Base-by-base conservation (phyloP, 2,329 filamentous ascomycete species). In the Trichoderma guizhouense region DNA sequence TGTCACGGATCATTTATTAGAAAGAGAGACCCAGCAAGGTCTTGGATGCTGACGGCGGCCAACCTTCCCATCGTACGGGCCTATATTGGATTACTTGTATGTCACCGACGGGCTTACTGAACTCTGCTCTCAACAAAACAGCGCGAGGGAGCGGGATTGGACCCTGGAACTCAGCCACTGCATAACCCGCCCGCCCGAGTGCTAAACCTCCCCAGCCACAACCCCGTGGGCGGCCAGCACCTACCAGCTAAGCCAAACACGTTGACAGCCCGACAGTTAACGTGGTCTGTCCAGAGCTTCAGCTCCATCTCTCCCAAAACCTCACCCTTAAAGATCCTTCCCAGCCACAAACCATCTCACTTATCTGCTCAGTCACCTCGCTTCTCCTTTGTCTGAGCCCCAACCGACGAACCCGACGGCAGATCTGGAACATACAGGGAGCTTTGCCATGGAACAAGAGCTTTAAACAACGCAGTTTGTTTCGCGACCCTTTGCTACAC, bases 361-460 rank as follows among this genome's bases (percentile, higher is more conserved):
- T 43, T 64, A 15, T 39, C 43, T 67, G 62, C 71, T 57, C 71
- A 26, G 43, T 57, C 47, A 63, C 47, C 64, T 68, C 55, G 32
- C 57, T 51, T 34, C n/a, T 61, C 15, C 65, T 18, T 24, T 21
- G n/a, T 34, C 24, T 47, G 36, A 28, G 9, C 43, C 28, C 24
- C n/a, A 63, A 51, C 64, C 64, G 57, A 68, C 64, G 51, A 64
- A 18, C 15, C 64, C 43, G 64, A 69, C 47, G 21, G 57, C 64
- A 53, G 34, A 58, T 57, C 30, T 57, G 21, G 32, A 24, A 21
- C 30, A 43, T 34, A 68, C 39, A 36, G 58, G 39, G 26, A n/a
- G 21, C 32, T 58, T 62, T 69, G 73, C 47, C 36, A 74, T 74
- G 73, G 71, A 72, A 57, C 36, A 47, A n/a, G 36, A 57, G 61